Evolutionary conservation across 371 early-diverging fungal genomes (phyloP).

Genomic region (Syncephalastrum sp.): DNA sequence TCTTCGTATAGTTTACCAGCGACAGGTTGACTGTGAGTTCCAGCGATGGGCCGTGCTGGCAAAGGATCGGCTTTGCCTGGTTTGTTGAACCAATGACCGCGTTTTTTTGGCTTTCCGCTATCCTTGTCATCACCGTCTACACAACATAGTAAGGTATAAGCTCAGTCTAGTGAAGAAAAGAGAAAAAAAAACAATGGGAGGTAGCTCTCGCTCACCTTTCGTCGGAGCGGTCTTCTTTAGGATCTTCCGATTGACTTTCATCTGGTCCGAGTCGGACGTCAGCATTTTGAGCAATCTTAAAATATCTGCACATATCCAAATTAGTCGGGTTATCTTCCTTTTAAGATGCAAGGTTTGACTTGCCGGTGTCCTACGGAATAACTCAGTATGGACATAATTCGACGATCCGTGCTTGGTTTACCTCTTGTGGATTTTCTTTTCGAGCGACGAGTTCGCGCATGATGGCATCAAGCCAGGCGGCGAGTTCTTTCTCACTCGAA

Average conservation of each 20-base stretch:
- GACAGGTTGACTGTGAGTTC: constrained; percentile 5
- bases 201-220: not conserved
- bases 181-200: not conserved
- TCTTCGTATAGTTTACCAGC: not conserved
- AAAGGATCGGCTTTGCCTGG: constrained; percentile 18
- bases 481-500: constrained; percentile 37
- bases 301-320: constrained; percentile 12
- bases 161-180: not conserved
- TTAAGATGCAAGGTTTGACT: not conserved
- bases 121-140: constrained; percentile 18
- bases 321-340: not conserved
- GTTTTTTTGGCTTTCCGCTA: constrained; percentile 17
- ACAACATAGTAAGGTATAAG: not conserved
- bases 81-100: constrained; percentile 31
- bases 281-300: constrained; percentile 17
- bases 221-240: constrained; percentile 3
- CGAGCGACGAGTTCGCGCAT: constrained; percentile 50
- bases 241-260: constrained; percentile 31
- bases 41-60: constrained; percentile 13
- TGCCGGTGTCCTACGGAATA: constrained; percentile 16
- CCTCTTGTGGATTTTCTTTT: constrained; percentile 31
- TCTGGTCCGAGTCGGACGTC: constrained; percentile 21
- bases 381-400: not conserved
- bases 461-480: constrained; percentile 47
- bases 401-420: constrained; percentile 3